These are phyloP conservation scores for Penicillium soppii DNA, from an alignment of 495 filamentous ascomycete species.

Conservation along the genomic window DNA sequence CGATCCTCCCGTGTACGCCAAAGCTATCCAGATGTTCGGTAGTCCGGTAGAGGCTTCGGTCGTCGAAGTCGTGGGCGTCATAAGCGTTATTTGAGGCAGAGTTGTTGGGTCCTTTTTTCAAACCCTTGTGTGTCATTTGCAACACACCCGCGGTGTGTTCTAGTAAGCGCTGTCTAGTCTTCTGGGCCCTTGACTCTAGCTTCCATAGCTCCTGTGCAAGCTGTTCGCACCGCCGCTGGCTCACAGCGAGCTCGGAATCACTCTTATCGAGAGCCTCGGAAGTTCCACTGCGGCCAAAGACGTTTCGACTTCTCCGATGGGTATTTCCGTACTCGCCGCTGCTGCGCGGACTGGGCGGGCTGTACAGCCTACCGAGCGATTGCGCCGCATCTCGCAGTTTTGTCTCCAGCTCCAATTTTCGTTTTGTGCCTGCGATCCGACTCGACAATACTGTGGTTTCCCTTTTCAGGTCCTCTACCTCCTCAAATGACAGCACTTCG, in stretches of 20 bases:
- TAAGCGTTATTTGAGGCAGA: conserved; percentile 64
- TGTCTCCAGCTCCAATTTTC: conserved; percentile 84
- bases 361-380: conserved; percentile 77
- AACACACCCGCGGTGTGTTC: conserved; percentile 90
- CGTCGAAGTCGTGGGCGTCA: conserved; percentile 68
- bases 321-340: conserved; percentile 35
- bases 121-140: conserved; percentile 77
- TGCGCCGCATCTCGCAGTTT: conserved; percentile 92
- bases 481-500: conserved; percentile 83
- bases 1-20: conserved; percentile 29
- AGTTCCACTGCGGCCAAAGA: conserved; percentile 44
- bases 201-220: conserved; percentile 75
- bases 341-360: conserved; percentile 44
- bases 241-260: conserved; percentile 72
- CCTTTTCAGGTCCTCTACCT: conserved; percentile 88
- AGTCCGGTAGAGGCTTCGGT: conserved; percentile 73
- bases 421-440: conserved; percentile 74
- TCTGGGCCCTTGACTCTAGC: conserved; percentile 69
- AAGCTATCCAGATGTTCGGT: conserved; percentile 64
- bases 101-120: conserved; percentile 47
- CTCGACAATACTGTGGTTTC: conserved; percentile 66
- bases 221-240: conserved; percentile 81
- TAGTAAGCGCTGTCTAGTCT: conserved; percentile 70
- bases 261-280: conserved; percentile 47
- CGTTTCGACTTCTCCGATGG: conserved; percentile 45